Evolutionary conservation across 768 basidiomycete genomes (phyloP).

Genomic region (Boletus pseudopeckii): DNA sequence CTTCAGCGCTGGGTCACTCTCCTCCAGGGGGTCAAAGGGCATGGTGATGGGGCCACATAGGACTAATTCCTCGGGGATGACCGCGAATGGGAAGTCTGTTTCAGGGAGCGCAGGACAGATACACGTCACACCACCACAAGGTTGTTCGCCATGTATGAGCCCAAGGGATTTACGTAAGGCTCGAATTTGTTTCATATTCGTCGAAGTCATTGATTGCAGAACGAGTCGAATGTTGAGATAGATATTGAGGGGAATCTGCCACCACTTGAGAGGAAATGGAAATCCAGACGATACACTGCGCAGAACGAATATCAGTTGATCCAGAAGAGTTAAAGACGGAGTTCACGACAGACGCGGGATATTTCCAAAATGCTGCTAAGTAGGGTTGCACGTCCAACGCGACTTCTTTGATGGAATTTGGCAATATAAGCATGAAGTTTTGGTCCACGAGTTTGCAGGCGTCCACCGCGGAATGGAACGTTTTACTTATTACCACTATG

Average conservation of each 20-base stretch:
- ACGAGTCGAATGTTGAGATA: slow-evolving; percentile 2
- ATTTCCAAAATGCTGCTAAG: not conserved
- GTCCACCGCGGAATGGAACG: not conserved
- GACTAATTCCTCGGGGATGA: slow-evolving; percentile 10
- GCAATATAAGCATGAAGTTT: not conserved
- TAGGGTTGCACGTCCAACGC: not conserved
- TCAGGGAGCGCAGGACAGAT: slow-evolving; percentile 4
- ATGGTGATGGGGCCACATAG: slow-evolving; percentile 7
- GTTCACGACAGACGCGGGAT: not conserved
- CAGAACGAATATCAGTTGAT: not conserved
- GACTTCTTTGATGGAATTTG: not conserved
- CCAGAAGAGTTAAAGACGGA: not conserved
- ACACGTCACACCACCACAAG: not conserved
- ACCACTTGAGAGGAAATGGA: slow-evolving; percentile 13
- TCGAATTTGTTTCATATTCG: not conserved
- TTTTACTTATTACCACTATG: not conserved
- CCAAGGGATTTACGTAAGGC: slow-evolving; percentile 1
- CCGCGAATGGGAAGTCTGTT: not conserved
- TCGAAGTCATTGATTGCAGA: not conserved
- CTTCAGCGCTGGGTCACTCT: slow-evolving; percentile 1
- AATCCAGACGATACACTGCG: slow-evolving; percentile 6
- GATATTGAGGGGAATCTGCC: slow-evolving; percentile 9
- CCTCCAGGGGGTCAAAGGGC: slow-evolving; percentile 5
- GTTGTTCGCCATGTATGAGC: too few relatives aligned
- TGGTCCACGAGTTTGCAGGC: slow-evolving; percentile 2